Conservation (phyloP, 768 basidiomycete species). For the Agrocybe pediades region DNA sequence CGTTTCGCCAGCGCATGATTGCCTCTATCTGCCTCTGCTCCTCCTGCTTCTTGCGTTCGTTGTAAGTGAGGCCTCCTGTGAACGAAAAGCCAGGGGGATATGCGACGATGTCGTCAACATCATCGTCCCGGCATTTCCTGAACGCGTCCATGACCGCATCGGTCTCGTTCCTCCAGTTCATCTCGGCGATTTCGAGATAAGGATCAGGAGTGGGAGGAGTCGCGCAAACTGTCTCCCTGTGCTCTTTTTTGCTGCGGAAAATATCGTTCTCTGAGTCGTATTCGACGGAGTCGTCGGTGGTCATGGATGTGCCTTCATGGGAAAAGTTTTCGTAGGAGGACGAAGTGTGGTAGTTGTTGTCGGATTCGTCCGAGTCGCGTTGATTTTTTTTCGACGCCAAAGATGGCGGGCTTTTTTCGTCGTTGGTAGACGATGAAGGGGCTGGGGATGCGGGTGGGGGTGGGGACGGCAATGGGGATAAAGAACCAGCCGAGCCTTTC, state of each 20-base stretch:
- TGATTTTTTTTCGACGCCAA: neutral
- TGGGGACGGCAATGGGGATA: too few species aligned
- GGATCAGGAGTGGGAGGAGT: neutral
- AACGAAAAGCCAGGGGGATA: neutral
- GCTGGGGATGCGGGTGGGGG: too few species aligned
- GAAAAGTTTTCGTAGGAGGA: neutral
- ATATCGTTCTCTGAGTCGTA: neutral
- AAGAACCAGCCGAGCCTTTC: too few species aligned
- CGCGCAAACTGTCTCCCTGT: neutral
- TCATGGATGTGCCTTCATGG: neutral
- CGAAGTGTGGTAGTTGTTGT: neutral
- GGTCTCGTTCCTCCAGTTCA: constrained; percentile 1
- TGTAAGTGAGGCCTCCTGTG: neutral
- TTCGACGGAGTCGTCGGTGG: neutral
- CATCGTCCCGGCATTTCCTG: neutral
- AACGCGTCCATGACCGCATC: constrained; percentile 5
- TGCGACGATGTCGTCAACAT: constrained; percentile 3
- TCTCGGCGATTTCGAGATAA: neutral
- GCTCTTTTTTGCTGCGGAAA: neutral
- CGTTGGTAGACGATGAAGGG: too few species aligned
- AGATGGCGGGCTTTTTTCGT: too few species aligned
- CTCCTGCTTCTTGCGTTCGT: neutral
- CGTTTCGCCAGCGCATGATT: constrained; percentile 4
- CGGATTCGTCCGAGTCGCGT: neutral
- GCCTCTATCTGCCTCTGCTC: neutral